Evolutionary conservation across 768 basidiomycete species (phyloP).

Genomic region (Tubosaeta brunneosetosa): DNA sequence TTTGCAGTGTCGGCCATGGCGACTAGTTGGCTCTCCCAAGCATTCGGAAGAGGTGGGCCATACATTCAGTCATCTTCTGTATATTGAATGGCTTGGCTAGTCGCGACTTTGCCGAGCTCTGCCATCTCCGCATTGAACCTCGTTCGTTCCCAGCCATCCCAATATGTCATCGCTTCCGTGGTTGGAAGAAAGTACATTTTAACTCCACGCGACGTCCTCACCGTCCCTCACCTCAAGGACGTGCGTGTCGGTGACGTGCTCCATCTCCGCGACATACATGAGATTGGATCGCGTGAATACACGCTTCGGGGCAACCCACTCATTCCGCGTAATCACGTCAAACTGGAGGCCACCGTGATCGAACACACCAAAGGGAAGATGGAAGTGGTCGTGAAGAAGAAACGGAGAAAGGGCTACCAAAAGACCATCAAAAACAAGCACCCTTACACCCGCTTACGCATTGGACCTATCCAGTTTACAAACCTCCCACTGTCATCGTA

Average conservation of each 20-base stretch:
- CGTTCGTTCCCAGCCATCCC: conserved; percentile 86
- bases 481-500: conserved; percentile 29
- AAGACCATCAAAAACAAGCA: conserved; percentile 93
- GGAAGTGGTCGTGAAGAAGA: conserved; percentile 93
- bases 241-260: conserved; percentile 83
- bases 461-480: conserved; percentile 69
- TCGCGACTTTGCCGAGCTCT: conserved; percentile 31
- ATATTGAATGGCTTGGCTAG: conserved; percentile 12
- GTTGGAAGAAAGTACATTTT: conserved; percentile 87
- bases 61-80: background rate
- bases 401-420: conserved; percentile 96
- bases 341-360: conserved; percentile 84
- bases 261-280: conserved; percentile 79
- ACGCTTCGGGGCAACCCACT: conserved; percentile 77
- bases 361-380: conserved; percentile 96
- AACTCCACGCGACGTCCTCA: conserved; percentile 86
- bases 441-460: conserved; percentile 89
- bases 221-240: conserved; percentile 85
- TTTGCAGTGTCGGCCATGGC: conserved; percentile 16
- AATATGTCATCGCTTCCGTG: conserved; percentile 88
- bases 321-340: conserved; percentile 61
- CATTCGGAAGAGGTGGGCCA: conserved; percentile 20
- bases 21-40: conserved; percentile 25
- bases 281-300: conserved; percentile 94
- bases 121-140: conserved; percentile 67